Percentiles rank a stretch among this genome's conserved stretches.
phyloP scores from a whole-genome alignment of 495 filamentous ascomycete species.

The Hypoxylon rickii region DNA sequence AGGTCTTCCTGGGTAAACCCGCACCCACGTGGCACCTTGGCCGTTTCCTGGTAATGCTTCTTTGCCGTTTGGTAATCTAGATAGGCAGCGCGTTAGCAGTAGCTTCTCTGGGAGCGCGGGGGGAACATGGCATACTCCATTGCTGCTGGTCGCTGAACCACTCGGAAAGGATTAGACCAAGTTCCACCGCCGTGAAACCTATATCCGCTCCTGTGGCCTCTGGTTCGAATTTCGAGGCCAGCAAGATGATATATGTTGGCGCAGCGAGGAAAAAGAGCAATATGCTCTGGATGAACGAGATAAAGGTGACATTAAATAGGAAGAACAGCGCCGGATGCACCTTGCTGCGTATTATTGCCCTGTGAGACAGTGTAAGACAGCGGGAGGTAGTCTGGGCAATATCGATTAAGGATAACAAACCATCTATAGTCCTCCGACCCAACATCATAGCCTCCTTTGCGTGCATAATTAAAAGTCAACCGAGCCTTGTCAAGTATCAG shows the following conservation, averaged over 20 bases:
- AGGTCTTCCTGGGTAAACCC: conserved; percentile 70
- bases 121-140: conserved; percentile 64
- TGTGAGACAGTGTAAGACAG: conserved; percentile 24
- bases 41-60: conserved; percentile 68
- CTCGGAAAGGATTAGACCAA: conserved; percentile 74
- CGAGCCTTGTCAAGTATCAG: conserved; percentile 47
- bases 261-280: conserved; percentile 74
- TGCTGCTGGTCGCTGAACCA: conserved; percentile 90
- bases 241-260: conserved; percentile 81
- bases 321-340: conserved; percentile 64
- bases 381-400: conserved; percentile 6
- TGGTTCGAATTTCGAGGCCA: conserved; percentile 49
- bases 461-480: conserved; percentile 96
- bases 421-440: conserved; percentile 96
- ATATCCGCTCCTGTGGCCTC: conserved; percentile 63
- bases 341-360: conserved; percentile 53
- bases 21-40: conserved; percentile 63
- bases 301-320: conserved; percentile 86
- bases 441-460: conserved; percentile 86
- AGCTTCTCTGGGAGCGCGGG: neutral
- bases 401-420: conserved; percentile 41
- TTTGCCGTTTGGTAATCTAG: conserved; percentile 81
- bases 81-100: conserved; percentile 28
- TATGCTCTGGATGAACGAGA: conserved; percentile 81
- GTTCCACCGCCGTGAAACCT: conserved; percentile 65